These are phyloP conservation scores for Talaromyces sp. DNA, from an alignment of 2,329 filamentous ascomycete genomes.

Conservation along the genomic window DNA sequence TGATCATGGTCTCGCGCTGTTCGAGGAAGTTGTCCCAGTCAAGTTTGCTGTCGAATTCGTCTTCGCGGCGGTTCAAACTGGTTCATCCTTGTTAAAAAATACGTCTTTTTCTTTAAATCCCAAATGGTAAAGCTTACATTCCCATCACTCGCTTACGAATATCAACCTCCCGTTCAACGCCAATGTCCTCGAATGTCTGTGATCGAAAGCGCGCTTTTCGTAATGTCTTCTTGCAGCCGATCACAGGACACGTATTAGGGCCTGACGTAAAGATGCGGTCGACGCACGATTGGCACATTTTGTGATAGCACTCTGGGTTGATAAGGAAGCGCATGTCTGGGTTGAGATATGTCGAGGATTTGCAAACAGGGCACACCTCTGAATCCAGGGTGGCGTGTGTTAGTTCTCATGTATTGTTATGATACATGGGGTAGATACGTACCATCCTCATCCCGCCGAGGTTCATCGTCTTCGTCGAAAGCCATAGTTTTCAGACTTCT, in stretches of 20 bases:
- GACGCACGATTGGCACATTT: conserved; percentile 97
- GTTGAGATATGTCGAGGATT: conserved; percentile 92
- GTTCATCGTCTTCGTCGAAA: conserved; percentile 24
- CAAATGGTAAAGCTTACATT: too few species aligned
- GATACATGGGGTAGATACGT: conserved; percentile 7
- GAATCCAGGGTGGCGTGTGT: conserved; percentile 8
- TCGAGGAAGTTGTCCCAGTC: conserved; percentile 95
- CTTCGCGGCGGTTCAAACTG: conserved; percentile 74
- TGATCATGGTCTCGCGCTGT: conserved; percentile 81
- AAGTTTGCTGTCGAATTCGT: conserved; percentile 79
- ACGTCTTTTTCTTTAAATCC: too few species aligned
- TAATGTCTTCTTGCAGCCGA: conserved; percentile 79
- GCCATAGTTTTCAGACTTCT: conserved; percentile 19
- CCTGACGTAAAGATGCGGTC: conserved; percentile 89
- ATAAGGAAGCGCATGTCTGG: conserved; percentile 90
- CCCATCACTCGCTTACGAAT: conserved; percentile 71
- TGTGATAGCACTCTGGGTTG: conserved; percentile 98
- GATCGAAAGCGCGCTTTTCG: conserved; percentile 77
- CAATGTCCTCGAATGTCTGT: conserved; percentile 84
- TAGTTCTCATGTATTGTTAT: neutral
- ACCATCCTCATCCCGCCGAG: conserved; percentile 39
- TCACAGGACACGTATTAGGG: conserved; percentile 86
- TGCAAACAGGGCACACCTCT: conserved; percentile 96
- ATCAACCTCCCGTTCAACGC: conserved; percentile 88
- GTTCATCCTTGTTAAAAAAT: conserved; percentile 38